Evolutionary conservation across 768 basidiomycete genomes (phyloP).

Genomic region (Phallus indusiatus): DNA sequence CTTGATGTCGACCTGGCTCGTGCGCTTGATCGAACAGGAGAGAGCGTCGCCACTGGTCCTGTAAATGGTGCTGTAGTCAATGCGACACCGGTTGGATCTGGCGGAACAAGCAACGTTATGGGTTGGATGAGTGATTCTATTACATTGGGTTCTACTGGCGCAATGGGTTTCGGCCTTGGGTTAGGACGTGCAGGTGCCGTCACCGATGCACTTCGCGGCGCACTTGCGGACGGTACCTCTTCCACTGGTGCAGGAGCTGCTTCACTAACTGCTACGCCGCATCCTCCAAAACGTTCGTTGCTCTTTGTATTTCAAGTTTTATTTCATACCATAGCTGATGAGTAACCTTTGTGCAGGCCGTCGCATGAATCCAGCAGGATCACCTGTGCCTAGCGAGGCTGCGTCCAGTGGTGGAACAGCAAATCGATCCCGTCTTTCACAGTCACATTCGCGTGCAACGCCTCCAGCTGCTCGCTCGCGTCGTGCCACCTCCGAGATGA

Average conservation of each 20-base stretch:
- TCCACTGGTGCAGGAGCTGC: background rate
- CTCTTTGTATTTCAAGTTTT: no score
- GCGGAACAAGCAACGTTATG: background rate
- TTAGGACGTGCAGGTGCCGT: background rate
- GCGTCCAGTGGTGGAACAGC: background rate
- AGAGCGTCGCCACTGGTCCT: background rate
- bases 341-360: conserved; percentile 4
- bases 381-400: conserved; percentile 1
- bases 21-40: conserved; percentile 12
- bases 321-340: no score
- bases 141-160: conserved; percentile 14
- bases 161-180: background rate
- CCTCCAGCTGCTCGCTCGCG: conserved; percentile 5
- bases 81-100: background rate
- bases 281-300: conserved; percentile 2
- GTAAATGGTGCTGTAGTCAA: conserved; percentile 1
- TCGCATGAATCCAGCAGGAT: conserved; percentile 8
- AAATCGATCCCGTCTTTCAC: conserved; percentile 9
- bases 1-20: conserved; percentile 32
- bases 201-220: background rate
- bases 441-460: conserved; percentile 1
- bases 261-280: background rate
- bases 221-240: background rate
- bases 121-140: background rate
- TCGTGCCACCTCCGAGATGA: conserved; percentile 9